phyloP scores from a whole-genome alignment of 2,329 filamentous ascomycete species.

The Cryphonectria radicalis region DNA sequence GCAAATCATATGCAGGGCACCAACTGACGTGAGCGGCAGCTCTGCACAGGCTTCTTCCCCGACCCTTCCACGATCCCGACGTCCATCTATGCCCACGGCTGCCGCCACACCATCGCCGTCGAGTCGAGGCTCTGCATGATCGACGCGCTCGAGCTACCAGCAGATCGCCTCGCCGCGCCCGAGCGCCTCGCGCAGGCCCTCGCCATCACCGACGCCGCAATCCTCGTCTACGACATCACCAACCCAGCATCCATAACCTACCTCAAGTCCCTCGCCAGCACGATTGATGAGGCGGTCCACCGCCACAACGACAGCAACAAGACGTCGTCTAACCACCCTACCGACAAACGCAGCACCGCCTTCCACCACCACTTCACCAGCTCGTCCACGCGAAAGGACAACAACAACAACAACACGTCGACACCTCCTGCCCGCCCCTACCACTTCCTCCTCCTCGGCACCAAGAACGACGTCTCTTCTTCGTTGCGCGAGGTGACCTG shows the following conservation, averaged over 20 bases:
- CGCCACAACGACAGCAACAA: not conserved
- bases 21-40: slow-evolving; percentile 33
- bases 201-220: slow-evolving; percentile 46
- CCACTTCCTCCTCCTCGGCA: slow-evolving; percentile 42
- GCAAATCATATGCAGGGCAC: not conserved
- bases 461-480: slow-evolving; percentile 41
- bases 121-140: slow-evolving; percentile 40
- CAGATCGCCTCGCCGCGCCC: slow-evolving; percentile 38
- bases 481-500: slow-evolving; percentile 38
- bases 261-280: slow-evolving; percentile 22
- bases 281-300: slow-evolving; percentile 18
- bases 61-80: slow-evolving; percentile 33
- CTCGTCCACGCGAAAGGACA: not conserved
- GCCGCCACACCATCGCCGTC: slow-evolving; percentile 41
- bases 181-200: slow-evolving; percentile 44
- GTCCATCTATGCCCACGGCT: slow-evolving; percentile 35
- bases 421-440: slow-evolving; percentile 33
- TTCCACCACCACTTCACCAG: slow-evolving; percentile 9
- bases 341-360: slow-evolving; percentile 17
- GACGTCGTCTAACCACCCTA: not conserved
- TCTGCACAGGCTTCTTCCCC: slow-evolving; percentile 39
- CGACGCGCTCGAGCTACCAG: slow-evolving; percentile 44
- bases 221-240: slow-evolving; percentile 42
- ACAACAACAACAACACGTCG: not conserved
- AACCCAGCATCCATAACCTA: slow-evolving; percentile 35